phyloP scores from a whole-genome alignment of 257 asterid species.

The Jasminum sambac region DNA sequence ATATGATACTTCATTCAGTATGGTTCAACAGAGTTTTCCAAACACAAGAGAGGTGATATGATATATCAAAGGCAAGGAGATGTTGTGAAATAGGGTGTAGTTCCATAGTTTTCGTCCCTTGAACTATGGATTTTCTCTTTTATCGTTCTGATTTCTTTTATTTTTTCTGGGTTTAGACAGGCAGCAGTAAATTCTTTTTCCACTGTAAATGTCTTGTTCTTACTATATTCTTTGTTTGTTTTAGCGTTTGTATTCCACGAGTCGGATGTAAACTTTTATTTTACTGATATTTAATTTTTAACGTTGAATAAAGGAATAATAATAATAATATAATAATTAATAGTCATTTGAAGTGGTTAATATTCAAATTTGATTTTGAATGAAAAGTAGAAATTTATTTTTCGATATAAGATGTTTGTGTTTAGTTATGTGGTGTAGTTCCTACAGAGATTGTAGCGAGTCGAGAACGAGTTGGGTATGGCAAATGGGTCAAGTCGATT shows the following conservation, averaged over 20 bases:
- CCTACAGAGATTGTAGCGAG: no score
- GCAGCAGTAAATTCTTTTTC: constrained; percentile 12
- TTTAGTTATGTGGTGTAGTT: no score
- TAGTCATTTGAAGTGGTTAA: no score
- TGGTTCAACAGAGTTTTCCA: constrained; percentile 78
- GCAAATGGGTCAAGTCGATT: no score
- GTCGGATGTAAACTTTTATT: neutral
- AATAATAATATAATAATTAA: no score
- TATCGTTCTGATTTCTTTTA: neutral
- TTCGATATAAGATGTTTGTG: no score
- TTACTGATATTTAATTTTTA: no score
- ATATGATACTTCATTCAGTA: constrained; percentile 82
- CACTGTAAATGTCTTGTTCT: neutral
- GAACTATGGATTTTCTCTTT: neutral
- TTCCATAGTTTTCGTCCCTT: constrained; percentile 10
- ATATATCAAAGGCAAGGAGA: neutral
- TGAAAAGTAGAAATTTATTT: no score
- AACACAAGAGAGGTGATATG: constrained; percentile 28
- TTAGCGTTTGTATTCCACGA: neutral
- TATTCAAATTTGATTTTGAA: no score
- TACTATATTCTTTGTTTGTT: neutral
- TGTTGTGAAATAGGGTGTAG: neutral
- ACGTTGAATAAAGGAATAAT: no score
- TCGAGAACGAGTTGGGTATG: no score
- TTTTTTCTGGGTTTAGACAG: constrained; percentile 5